These are phyloP conservation scores for Trichocladium uniseriatum DNA, from an alignment of 495 filamentous ascomycete species.

Conservation along the genomic window DNA sequence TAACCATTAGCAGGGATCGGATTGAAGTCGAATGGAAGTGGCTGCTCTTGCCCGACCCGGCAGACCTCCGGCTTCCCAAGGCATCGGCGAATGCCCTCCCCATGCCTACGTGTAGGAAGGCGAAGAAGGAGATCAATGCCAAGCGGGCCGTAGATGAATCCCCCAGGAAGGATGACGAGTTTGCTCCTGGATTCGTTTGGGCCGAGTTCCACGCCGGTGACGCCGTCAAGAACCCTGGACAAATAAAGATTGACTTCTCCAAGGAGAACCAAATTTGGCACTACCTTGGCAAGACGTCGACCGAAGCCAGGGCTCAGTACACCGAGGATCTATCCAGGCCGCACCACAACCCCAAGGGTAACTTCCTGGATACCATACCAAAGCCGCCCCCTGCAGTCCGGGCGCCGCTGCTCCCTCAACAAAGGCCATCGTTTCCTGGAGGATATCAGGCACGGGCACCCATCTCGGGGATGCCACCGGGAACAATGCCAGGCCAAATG, in stretches of 20 bases:
- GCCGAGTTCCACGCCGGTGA: conserved; percentile 65
- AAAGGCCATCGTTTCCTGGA: conserved; percentile 11
- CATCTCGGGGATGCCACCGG: background rate
- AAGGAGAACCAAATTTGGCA: conserved; percentile 74
- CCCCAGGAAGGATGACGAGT: conserved; percentile 59
- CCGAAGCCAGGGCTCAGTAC: conserved; percentile 86
- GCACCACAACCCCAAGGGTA: conserved; percentile 47
- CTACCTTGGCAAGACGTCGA: conserved; percentile 79
- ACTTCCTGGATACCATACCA: conserved; percentile 54
- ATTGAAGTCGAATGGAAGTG: conserved; percentile 73
- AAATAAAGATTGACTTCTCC: conserved; percentile 54
- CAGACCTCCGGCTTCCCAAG: conserved; percentile 54
- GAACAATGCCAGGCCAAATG: background rate
- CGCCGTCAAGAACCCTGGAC: conserved; percentile 31
- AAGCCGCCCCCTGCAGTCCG: conserved; percentile 34
- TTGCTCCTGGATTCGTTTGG: conserved; percentile 64
- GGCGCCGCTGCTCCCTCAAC: conserved; percentile 17
- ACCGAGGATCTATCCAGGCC: conserved; percentile 64
- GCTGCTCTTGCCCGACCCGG: conserved; percentile 56
- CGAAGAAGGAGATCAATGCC: conserved; percentile 48
- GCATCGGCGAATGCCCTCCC: conserved; percentile 50
- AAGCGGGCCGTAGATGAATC: conserved; percentile 49
- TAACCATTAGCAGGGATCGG: conserved; percentile 43
- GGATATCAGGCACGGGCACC: conserved; percentile 6
- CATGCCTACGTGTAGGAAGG: conserved; percentile 45